These are phyloP conservation scores for Acephala macrosclerotiorum DNA, from an alignment of 2,329 filamentous ascomycete species.

Conservation along the genomic window DNA sequence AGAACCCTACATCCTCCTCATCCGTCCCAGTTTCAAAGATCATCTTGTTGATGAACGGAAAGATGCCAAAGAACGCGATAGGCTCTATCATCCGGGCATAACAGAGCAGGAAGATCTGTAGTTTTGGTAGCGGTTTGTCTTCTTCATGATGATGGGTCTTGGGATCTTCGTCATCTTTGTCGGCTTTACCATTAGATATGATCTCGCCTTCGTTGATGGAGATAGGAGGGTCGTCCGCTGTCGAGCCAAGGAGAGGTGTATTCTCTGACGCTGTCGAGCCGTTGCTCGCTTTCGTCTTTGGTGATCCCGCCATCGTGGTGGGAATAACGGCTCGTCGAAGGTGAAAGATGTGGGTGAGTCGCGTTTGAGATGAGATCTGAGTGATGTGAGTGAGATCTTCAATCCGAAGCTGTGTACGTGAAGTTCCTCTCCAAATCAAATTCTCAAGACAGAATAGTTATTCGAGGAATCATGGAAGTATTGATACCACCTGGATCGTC, in stretches of 20 bases:
- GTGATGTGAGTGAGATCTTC: too few species aligned
- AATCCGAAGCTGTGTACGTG: too few species aligned
- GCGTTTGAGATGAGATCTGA: too few species aligned
- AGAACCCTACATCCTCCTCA: slow-evolving; percentile 78
- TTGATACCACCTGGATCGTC: not conserved
- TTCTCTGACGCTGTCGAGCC: slow-evolving; percentile 22
- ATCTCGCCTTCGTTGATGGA: slow-evolving; percentile 22
- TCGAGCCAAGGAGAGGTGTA: slow-evolving; percentile 30
- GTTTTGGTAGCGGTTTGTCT: slow-evolving; percentile 59
- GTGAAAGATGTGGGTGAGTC: too few species aligned
- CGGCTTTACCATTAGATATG: slow-evolving; percentile 9
- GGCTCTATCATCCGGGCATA: slow-evolving; percentile 77
- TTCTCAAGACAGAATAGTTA: not conserved
- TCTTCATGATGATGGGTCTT: slow-evolving; percentile 13
- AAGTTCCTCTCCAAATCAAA: not conserved
- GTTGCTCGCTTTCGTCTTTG: not conserved
- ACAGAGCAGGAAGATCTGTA: slow-evolving; percentile 77
- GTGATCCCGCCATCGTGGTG: not conserved
- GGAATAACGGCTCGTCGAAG: not conserved
- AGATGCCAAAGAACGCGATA: slow-evolving; percentile 83
- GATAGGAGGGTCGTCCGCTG: slow-evolving; percentile 10
- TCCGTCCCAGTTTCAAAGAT: slow-evolving; percentile 70
- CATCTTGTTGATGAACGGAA: slow-evolving; percentile 84
- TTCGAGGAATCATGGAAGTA: not conserved
- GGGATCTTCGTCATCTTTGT: slow-evolving; percentile 1